Evolutionary conservation across 2,329 filamentous ascomycete species (phyloP).

Genomic region (Pyrenophora tritici-repentis): DNA sequence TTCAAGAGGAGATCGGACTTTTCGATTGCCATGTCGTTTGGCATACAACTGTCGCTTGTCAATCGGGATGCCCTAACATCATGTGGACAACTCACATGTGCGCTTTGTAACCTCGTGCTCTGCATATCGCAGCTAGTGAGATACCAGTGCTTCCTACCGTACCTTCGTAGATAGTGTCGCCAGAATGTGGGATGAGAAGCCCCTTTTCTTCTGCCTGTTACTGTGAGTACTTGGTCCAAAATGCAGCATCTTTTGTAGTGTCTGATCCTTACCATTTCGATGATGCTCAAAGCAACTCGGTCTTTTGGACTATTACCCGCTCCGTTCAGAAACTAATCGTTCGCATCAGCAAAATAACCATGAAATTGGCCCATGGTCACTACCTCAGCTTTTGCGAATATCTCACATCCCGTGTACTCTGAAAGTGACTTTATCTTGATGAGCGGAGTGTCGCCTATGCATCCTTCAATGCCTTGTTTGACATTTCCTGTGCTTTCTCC

Average conservation of each 20-base stretch:
- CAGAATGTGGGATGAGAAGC: constrained; percentile 74
- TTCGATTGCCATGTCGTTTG: constrained; percentile 84
- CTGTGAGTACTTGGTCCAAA: constrained; percentile 9
- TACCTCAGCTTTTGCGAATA: constrained; percentile 88
- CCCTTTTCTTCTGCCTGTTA: constrained; percentile 74
- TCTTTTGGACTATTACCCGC: constrained; percentile 95
- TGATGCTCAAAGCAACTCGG: constrained; percentile 89
- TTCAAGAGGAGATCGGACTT: constrained; percentile 88
- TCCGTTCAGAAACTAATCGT: constrained; percentile 77
- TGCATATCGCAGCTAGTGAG: constrained; percentile 84
- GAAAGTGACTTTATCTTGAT: constrained; percentile 85
- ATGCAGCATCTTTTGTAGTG: neutral
- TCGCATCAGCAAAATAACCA: constrained; percentile 2
- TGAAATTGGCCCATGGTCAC: neutral
- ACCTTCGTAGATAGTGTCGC: constrained; percentile 96
- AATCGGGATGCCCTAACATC: constrained; percentile 3
- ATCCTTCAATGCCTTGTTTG: constrained; percentile 81
- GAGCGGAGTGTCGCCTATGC: constrained; percentile 91
- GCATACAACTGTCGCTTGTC: constrained; percentile 73
- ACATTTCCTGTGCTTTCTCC: constrained; percentile 50
- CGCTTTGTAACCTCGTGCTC: constrained; percentile 85
- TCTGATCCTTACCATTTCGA: constrained; percentile 59
- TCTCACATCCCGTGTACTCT: constrained; percentile 82
- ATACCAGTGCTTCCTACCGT: constrained; percentile 97
- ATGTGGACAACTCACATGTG: constrained; percentile 67